Percentiles rank a stretch among this genome's conserved stretches.
Evolutionary conservation across 768 basidiomycete genomes (phyloP).

Genomic region (Suillus subaureus): DNA sequence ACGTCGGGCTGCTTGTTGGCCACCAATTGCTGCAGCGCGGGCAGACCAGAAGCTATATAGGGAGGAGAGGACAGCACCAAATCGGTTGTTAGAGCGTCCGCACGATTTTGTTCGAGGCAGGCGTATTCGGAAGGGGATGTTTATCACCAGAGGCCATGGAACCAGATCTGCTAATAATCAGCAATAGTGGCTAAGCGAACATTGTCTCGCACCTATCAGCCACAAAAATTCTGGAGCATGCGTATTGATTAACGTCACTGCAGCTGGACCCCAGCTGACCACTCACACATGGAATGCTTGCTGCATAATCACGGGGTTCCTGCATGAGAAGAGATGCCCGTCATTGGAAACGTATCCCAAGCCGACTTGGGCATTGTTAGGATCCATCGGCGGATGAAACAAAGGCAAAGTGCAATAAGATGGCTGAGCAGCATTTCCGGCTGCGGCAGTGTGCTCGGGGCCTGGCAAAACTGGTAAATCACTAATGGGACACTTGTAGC

Average conservation of each 20-base stretch:
- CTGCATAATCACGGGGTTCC: slow-evolving; percentile 52
- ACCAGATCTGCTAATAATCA: slow-evolving; percentile 40
- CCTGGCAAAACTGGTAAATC: slow-evolving; percentile 34
- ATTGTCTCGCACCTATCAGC: slow-evolving; percentile 45
- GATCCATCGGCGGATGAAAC: slow-evolving; percentile 46
- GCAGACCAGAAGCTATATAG: slow-evolving; percentile 59
- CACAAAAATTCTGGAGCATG: slow-evolving; percentile 48
- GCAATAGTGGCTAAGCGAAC: neutral
- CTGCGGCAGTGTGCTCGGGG: slow-evolving; percentile 48
- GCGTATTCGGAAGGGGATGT: slow-evolving; percentile 46
- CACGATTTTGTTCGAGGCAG: slow-evolving; percentile 40
- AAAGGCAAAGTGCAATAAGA: slow-evolving; percentile 58
- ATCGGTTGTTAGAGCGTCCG: slow-evolving; percentile 45
- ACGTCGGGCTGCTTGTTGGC: slow-evolving; percentile 34
- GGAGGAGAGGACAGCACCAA: slow-evolving; percentile 62
- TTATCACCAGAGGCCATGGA: slow-evolving; percentile 51
- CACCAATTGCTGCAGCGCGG: slow-evolving; percentile 41
- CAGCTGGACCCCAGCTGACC: neutral
- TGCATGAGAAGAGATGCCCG: slow-evolving; percentile 56
- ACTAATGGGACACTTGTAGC: neutral
- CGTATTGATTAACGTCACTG: neutral
- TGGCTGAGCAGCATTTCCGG: slow-evolving; percentile 42
- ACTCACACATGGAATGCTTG: slow-evolving; percentile 65
- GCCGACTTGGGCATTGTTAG: slow-evolving; percentile 29
- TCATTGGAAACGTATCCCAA: slow-evolving; percentile 57